These are phyloP conservation scores for Dendryphion nanum DNA, from an alignment of 2,329 filamentous ascomycete genomes.

Conservation along the genomic window DNA sequence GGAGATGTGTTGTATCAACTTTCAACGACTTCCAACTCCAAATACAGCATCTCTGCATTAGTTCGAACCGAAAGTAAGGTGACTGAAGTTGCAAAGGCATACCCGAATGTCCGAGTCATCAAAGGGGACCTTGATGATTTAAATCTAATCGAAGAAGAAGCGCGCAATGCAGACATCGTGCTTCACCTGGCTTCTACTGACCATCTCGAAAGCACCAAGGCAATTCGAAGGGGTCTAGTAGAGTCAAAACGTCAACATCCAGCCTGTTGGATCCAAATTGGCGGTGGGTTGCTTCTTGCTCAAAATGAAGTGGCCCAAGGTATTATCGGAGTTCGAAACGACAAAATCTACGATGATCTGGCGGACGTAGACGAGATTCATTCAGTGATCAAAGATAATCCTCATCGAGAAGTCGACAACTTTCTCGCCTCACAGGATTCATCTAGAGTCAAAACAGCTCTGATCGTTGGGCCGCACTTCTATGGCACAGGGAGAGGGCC, in stretches of 20 bases:
- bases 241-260: not conserved
- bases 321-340: not conserved
- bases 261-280: slow-evolving; percentile 1
- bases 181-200: slow-evolving; percentile 5
- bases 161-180: slow-evolving; percentile 6
- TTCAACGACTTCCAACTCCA: not conserved
- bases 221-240: slow-evolving; percentile 4
- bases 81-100: not conserved
- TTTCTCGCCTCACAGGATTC: slow-evolving; percentile 10
- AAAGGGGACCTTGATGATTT: slow-evolving; percentile 5
- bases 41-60: not conserved
- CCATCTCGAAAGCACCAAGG: slow-evolving; percentile 1
- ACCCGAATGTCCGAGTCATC: slow-evolving; percentile 6
- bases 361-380: not conserved
- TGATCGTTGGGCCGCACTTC: slow-evolving; percentile 63
- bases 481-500: slow-evolving; percentile 58
- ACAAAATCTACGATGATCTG: slow-evolving; percentile 1
- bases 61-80: not conserved
- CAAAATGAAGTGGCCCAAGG: not conserved
- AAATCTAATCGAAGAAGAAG: slow-evolving; percentile 5
- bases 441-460: slow-evolving; percentile 21
- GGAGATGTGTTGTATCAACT: slow-evolving; percentile 5
- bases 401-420: slow-evolving; percentile 15
- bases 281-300: not conserved
- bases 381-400: slow-evolving; percentile 1